Conservation (phyloP, 1,139 yeast species). For the Yamadazyma spencermartinsiae region DNA sequence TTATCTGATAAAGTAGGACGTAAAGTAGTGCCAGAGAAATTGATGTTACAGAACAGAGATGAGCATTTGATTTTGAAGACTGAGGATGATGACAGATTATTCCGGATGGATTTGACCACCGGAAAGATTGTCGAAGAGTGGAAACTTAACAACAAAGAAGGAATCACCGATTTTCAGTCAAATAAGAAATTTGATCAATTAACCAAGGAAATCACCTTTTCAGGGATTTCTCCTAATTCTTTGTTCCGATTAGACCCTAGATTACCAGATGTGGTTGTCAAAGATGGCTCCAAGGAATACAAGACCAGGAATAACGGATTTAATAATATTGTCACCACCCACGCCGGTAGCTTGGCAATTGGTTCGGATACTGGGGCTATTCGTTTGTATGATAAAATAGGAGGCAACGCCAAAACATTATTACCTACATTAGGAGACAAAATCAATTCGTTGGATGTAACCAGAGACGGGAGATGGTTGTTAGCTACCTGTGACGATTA, state of each 20-base stretch:
- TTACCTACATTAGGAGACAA: conserved; percentile 83
- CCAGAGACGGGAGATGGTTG: conserved; percentile 81
- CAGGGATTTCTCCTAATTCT: conserved; percentile 67
- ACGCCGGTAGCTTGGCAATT: conserved; percentile 70
- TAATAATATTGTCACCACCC: conserved; percentile 69
- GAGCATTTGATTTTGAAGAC: conserved; percentile 65
- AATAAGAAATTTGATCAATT: conserved; percentile 69
- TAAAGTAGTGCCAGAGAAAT: conserved; percentile 56
- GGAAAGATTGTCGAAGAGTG: conserved; percentile 87
- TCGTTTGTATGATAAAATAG: conserved; percentile 68
- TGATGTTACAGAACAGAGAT: conserved; percentile 79
- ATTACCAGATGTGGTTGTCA: conserved; percentile 53
- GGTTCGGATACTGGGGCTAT: conserved; percentile 77
- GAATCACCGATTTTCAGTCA: conserved; percentile 64
- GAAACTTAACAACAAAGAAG: conserved; percentile 42
- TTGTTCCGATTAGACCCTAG: conserved; percentile 81
- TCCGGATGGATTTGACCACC: conserved; percentile 73
- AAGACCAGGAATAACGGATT: conserved; percentile 59
- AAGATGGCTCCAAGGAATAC: conserved; percentile 43
- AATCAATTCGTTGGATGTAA: conserved; percentile 63
- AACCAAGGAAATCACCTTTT: conserved; percentile 69
- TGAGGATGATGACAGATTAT: conserved; percentile 44
- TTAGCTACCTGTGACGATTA: conserved; percentile 77
- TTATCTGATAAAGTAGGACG: conserved; percentile 57
- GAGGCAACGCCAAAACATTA: conserved; percentile 71